phyloP scores from a whole-genome alignment of 345 rosid species.

The Raphanus raphanistrum region DNA sequence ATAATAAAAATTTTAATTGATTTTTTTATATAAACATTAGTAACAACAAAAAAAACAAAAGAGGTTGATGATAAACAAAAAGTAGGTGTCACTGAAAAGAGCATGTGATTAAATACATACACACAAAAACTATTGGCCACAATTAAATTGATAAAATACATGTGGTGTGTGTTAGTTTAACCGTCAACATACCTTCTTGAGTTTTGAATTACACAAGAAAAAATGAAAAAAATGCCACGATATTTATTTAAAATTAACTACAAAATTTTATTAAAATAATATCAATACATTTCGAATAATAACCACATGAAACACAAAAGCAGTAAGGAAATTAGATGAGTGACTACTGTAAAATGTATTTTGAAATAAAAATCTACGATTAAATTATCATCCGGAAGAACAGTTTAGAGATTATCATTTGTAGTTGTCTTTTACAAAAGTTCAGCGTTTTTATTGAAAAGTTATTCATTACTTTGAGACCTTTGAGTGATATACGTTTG shows the following conservation, averaged over 20 bases:
- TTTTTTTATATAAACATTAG: too few relatives aligned
- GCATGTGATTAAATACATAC: slow-evolving; percentile 16
- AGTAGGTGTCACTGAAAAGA: slow-evolving; percentile 5
- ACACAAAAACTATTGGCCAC: slow-evolving; percentile 8
- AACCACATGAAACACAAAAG: neutral
- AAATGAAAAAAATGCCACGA: neutral
- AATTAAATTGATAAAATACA: neutral
- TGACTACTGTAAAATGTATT: neutral
- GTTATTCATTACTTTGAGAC: neutral
- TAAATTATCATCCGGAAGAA: too few relatives aligned
- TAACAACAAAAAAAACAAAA: neutral
- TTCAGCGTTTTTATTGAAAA: neutral
- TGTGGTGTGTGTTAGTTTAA: neutral
- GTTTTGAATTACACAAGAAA: neutral
- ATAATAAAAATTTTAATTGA: neutral
- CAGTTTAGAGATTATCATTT: too few relatives aligned
- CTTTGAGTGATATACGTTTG: neutral
- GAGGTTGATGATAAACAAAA: neutral
- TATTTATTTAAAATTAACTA: too few relatives aligned
- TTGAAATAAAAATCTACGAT: too few relatives aligned
- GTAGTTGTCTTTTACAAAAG: neutral
- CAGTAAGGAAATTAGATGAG: neutral
- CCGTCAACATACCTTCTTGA: slow-evolving; percentile 9
- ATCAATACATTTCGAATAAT: neutral
- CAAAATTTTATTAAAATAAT: neutral